Base-by-base conservation (phyloP, 2,329 filamentous ascomycete genomes). In the Pseudopyrenochaeta lycopersici region DNA sequence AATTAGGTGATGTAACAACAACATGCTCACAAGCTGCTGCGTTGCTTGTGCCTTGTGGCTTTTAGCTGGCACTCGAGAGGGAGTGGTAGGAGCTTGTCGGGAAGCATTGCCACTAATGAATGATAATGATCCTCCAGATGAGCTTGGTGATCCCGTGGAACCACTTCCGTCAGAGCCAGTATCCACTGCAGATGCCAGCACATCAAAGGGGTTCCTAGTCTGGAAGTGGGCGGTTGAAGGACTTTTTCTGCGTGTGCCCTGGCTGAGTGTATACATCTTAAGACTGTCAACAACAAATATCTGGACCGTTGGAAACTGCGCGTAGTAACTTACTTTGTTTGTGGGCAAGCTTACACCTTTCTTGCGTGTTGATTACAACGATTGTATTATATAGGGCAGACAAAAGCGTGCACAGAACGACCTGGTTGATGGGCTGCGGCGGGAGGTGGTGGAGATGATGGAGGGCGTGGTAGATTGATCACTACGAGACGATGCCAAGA, bases 101-200 rank as follows among this genome's bases (percentile, higher is more conserved):
- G 31, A 18, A 41, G 39, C 40, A 2, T 27, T 38, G 44, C 38
- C 20, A 17, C 30, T 49, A 29, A 48, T 17, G 20, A 52, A 35
- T 20, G 52, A 60, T 9, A 49, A 39, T n/a, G 60, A 59, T 35
- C 56, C 54, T 31, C 52, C 54, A 23, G 51, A 62, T 9, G 54
- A 59, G 12, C 51, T 48, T 2, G 41, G 40, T 15, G 60, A 58
- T 31, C 43, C 48, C 4, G 58, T 52, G 1, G 58, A 57, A 31
- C 51, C 43, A 18, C 57, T 62, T 18, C 46, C 53, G 21, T 56
- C 52, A 11, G 59, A 51, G 32, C 50, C 45, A 31, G 29, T 38
- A 11, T 50, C 52, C 15, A 21, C 38, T 18, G 43, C 44, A 36
- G 41, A 49, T 17, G 51, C 45, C 32, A 58, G 20, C 6, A 33